Conservation (phyloP, 139 green algal genomes). For the Tetradesmus lagerheimii region DNA sequence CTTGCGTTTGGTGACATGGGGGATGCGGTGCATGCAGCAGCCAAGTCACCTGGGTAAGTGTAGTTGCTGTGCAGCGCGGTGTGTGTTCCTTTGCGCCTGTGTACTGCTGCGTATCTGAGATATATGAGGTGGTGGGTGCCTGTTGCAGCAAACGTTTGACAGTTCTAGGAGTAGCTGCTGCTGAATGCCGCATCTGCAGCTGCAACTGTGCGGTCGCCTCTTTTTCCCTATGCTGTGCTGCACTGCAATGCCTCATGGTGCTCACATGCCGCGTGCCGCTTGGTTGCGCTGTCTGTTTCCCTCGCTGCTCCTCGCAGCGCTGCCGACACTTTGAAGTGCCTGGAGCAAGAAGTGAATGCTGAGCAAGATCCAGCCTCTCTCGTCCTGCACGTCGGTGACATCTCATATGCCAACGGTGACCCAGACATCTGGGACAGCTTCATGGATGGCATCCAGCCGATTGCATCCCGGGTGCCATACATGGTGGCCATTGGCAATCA, state of each 20-base stretch:
- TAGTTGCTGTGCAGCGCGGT: not conserved
- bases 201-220: too few species aligned
- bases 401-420: constrained; percentile 75
- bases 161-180: too few species aligned
- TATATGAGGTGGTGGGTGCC: too few species aligned
- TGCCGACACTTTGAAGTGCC: constrained; percentile 41
- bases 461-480: constrained; percentile 74
- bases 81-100: too few species aligned
- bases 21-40: constrained; percentile 47
- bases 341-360: constrained; percentile 52
- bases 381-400: constrained; percentile 78
- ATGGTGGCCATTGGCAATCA: constrained; percentile 88
- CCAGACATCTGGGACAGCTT: constrained; percentile 82
- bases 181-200: too few species aligned
- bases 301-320: constrained; percentile 56
- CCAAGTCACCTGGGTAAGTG: constrained; percentile 57
- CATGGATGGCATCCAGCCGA: constrained; percentile 78
- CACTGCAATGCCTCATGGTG: not conserved
- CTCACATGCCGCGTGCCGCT: not conserved
- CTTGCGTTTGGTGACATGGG: constrained; percentile 86
- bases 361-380: constrained; percentile 51
- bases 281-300: not conserved
- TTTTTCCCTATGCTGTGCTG: too few species aligned
- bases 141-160: too few species aligned
- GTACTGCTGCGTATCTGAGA: too few species aligned